Base-by-base conservation (phyloP, 2,329 filamentous ascomycete genomes). In the Aspergillus uvarum region DNA sequence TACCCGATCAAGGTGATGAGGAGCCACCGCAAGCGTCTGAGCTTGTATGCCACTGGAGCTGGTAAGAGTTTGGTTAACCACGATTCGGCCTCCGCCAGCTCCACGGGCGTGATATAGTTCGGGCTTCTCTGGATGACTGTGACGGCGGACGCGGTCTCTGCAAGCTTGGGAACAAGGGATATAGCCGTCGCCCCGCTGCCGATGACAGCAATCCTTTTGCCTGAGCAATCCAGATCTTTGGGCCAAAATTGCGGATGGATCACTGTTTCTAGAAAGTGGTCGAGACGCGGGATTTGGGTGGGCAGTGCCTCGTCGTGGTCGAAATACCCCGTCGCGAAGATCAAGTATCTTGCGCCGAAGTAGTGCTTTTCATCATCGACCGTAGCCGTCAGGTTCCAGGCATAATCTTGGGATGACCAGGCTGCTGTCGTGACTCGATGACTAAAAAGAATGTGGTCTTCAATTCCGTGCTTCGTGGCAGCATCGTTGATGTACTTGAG, bases 101-200 rank as follows among this genome's bases (percentile, higher is more conserved):
- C 24, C 3, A 35, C 31, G n/a, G 82, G 76, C 44, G 88, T 59
- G 55, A 92, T 80, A 67, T 90, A 92, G 0, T 81, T 83, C 0
- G 91, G 91, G 31, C 86, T 91, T 54, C 91, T 85, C 74, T 95
- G 91, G 2, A 95, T 80, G 83, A 93, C 90, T 0, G 89, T 92
- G 11, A 92, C 85, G 14, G 83, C 80, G 5, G 74, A 75, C 4
- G 88, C 89, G 24, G 81, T 85, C 49, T 88, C 77, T 0, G 86
- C 84, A 22, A 95, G 76, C 48, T 80, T 82, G 0, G 91, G 91
- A 2, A 95, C 70, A 0, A 96, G 80, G 0, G 90, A 93, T 44
- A 93, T 77, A 10, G 90, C 88, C 0, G 91, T 95, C 1, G 91
- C 90, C 5, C 91, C 91, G 14, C 85, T 89, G 12, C 90, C 90